A percentile compares a stretch with the other conserved stretches of the same genome.
These are phyloP conservation scores for Niebla homalea DNA, from an alignment of 495 filamentous ascomycete species.

Conservation along the genomic window DNA sequence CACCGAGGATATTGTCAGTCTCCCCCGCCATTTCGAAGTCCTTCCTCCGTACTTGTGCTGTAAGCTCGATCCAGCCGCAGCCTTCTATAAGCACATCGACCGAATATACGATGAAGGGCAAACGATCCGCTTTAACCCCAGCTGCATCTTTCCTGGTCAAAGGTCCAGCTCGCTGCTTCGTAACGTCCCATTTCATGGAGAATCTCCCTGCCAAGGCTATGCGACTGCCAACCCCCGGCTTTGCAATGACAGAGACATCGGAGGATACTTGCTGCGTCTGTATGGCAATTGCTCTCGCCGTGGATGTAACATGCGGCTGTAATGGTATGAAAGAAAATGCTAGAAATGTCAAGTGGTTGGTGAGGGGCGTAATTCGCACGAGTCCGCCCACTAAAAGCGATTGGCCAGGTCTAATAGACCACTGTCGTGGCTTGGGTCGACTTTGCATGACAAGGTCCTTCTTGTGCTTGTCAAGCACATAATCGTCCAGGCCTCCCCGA, in stretches of 20 bases:
- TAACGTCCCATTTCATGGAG: constrained; percentile 67
- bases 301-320: constrained; percentile 58
- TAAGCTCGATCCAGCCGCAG: constrained; percentile 85
- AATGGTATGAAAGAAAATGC: constrained; percentile 71
- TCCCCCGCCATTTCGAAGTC: constrained; percentile 8
- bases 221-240: constrained; percentile 39
- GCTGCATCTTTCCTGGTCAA: constrained; percentile 38
- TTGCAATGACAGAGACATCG: constrained; percentile 44
- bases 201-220: constrained; percentile 60
- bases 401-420: constrained; percentile 59
- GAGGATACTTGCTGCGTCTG: constrained; percentile 43
- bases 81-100: constrained; percentile 84
- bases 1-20: constrained; percentile 8
- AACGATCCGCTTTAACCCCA: constrained; percentile 34
- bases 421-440: constrained; percentile 52
- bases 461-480: constrained; percentile 51
- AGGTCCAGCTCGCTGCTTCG: constrained; percentile 50
- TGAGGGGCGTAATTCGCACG: constrained; percentile 70
- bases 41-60: constrained; percentile 58
- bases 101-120: constrained; percentile 69
- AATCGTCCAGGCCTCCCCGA: constrained; percentile 52
- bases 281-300: constrained; percentile 58
- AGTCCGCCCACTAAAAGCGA: constrained; percentile 75
- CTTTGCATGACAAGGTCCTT: constrained; percentile 60
- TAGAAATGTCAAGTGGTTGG: constrained; percentile 47